A percentile compares a stretch with the other conserved stretches of the same genome.
Conservation (phyloP, 495 filamentous ascomycete genomes). For the Aspergillus steynii region DNA sequence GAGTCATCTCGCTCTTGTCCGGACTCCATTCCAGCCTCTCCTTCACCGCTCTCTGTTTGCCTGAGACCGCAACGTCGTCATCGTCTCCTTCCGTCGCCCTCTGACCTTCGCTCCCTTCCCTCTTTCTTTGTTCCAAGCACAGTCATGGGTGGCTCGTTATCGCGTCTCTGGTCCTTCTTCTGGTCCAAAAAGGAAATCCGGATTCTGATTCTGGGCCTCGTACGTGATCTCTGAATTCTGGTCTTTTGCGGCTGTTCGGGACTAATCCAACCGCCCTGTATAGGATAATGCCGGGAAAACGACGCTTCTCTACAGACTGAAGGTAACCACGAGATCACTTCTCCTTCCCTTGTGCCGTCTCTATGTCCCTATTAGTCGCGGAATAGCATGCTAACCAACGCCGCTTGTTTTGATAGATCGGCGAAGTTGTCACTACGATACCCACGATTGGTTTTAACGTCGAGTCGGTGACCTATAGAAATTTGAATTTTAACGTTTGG, state of each 20-base stretch:
- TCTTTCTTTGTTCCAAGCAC: slow-evolving; percentile 13
- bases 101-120: slow-evolving; percentile 2
- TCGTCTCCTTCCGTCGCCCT: slow-evolving; percentile 1
- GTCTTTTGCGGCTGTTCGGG: neutral
- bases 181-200: slow-evolving; percentile 97
- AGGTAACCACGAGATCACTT: slow-evolving; percentile 57
- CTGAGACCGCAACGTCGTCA: neutral
- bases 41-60: neutral
- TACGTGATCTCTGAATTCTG: slow-evolving; percentile 43
- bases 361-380: neutral
- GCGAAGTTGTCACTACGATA: slow-evolving; percentile 98
- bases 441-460: slow-evolving; percentile 99
- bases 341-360: too few species aligned
- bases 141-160: slow-evolving; percentile 78
- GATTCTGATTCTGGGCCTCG: slow-evolving; percentile 93
- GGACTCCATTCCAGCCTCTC: too few species aligned
- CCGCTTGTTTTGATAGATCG: slow-evolving; percentile 64
- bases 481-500: slow-evolving; percentile 98
- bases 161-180: slow-evolving; percentile 71
- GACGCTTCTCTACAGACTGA: slow-evolving; percentile 91
- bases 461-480: slow-evolving; percentile 95
- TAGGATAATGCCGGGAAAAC: slow-evolving; percentile 99
- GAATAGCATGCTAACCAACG: slow-evolving; percentile 21
- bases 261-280: slow-evolving; percentile 23
- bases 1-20: too few species aligned